Evolutionary conservation across 2,329 filamentous ascomycete species (phyloP).

Genomic region (Colletotrichum sidae): DNA sequence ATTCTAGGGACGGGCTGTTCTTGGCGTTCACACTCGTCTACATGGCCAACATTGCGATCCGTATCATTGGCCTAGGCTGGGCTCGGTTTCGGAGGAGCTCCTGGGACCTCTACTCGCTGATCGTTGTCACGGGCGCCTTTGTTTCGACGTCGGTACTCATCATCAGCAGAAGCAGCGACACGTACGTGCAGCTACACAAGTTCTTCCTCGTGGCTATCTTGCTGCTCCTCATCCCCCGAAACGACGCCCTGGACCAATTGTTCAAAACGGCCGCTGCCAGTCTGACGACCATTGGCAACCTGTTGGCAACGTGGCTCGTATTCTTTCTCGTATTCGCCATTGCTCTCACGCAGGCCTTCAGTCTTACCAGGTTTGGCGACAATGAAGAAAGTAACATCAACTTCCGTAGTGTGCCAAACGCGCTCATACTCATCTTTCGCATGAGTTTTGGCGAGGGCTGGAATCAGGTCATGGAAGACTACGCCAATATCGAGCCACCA

Average conservation of each 20-base stretch:
- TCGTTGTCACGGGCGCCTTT: conserved; percentile 84
- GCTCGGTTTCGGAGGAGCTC: conserved; percentile 90
- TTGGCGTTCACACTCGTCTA: conserved; percentile 85
- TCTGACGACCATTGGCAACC: conserved; percentile 88
- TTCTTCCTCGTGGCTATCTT: conserved; percentile 92
- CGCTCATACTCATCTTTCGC: conserved; percentile 90
- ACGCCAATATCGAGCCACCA: conserved; percentile 81
- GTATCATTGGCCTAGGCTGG: conserved; percentile 92
- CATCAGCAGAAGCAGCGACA: conserved; percentile 66
- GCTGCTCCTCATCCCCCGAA: conserved; percentile 91
- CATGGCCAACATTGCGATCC: conserved; percentile 83
- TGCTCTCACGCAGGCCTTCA: conserved; percentile 94
- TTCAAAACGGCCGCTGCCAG: conserved; percentile 99
- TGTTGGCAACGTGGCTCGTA: conserved; percentile 96
- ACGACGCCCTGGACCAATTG: conserved; percentile 95
- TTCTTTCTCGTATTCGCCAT: conserved; percentile 97
- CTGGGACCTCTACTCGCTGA: conserved; percentile 92
- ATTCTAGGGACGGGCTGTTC: conserved; percentile 79
- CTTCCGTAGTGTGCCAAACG: conserved; percentile 93
- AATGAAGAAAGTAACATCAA: conserved; percentile 85
- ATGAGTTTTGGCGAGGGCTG: conserved; percentile 96
- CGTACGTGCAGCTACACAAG: conserved; percentile 88
- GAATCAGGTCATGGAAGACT: conserved; percentile 98
- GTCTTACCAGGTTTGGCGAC: conserved; percentile 86
- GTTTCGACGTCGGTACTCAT: conserved; percentile 82